Evolutionary conservation across 345 rosid species (phyloP).

Genomic region (Dipteronia sinensis): DNA sequence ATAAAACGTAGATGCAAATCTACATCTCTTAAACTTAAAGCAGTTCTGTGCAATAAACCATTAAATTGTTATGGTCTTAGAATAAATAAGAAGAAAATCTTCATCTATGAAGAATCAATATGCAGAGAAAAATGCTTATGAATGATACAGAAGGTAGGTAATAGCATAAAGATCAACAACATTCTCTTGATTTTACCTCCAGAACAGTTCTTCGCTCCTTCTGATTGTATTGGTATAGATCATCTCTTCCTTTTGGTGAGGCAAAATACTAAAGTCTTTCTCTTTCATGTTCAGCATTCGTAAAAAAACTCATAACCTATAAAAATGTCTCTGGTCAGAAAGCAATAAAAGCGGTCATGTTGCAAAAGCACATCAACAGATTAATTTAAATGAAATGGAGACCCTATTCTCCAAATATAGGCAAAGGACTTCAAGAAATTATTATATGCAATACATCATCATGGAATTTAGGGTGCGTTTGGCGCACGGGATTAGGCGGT

Average conservation of each 20-base stretch:
- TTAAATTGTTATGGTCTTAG: neutral
- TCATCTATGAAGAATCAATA: neutral
- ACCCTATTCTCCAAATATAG: neutral
- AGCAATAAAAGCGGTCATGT: neutral
- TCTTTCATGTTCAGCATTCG: constrained; percentile 77
- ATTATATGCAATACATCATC: no score
- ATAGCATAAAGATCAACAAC: neutral
- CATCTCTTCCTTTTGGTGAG: constrained; percentile 93
- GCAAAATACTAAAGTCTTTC: constrained; percentile 87
- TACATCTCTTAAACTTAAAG: neutral
- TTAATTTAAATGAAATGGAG: constrained; percentile 6
- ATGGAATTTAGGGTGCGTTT: no score
- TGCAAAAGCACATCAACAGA: neutral
- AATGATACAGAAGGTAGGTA: constrained; percentile 5
- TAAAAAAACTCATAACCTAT: constrained; percentile 89
- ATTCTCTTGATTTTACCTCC: constrained; percentile 57
- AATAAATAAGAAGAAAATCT: neutral
- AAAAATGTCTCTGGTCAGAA: constrained; percentile 9
- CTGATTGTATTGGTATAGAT: constrained; percentile 89
- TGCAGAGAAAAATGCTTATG: neutral
- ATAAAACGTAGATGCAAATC: neutral
- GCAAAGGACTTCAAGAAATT: no score
- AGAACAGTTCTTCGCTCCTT: constrained; percentile 88
- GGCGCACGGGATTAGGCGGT: no score
- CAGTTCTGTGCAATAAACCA: neutral